Conservation (phyloP, 192 early-diverging fungal genomes). For the Gigaspora rosea region DNA sequence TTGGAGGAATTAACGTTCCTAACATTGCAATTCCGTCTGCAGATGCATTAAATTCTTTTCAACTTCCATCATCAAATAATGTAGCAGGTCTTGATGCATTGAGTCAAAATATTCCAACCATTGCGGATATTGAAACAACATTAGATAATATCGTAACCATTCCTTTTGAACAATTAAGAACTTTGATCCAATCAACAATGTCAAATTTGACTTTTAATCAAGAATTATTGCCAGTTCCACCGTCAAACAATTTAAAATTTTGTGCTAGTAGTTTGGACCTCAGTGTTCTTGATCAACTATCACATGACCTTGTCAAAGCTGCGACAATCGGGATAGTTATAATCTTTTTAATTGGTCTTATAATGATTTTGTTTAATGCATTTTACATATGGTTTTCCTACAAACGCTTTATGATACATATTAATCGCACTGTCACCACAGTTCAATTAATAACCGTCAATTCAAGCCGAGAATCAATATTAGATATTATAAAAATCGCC, state of each 20-base stretch:
- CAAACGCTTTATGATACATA: slow-evolving; percentile 3
- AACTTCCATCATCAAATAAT: slow-evolving; percentile 19
- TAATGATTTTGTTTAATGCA: slow-evolving; percentile 11
- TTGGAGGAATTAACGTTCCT: not conserved
- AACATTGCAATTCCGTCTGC: not conserved
- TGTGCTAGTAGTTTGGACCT: slow-evolving; percentile 20
- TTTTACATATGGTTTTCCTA: slow-evolving; percentile 18
- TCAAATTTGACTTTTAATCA: slow-evolving; percentile 13
- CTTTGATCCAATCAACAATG: not conserved
- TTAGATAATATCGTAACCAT: not conserved
- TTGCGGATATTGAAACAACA: slow-evolving; percentile 15
- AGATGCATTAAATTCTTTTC: slow-evolving; percentile 2
- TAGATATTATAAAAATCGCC: slow-evolving; percentile 21
- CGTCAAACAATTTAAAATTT: slow-evolving; percentile 15
- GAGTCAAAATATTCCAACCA: slow-evolving; percentile 6
- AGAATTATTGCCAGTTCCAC: slow-evolving; percentile 2
- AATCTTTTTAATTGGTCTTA: not conserved
- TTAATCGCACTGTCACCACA: not conserved
- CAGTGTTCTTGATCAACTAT: slow-evolving; percentile 12
- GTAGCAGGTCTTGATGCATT: not conserved
- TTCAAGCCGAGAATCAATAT: not conserved
- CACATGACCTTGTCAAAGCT: slow-evolving; percentile 17
- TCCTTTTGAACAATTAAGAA: slow-evolving; percentile 22
- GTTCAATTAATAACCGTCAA: not conserved
- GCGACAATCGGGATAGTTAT: slow-evolving; percentile 20